Evolutionary conservation across 768 basidiomycete genomes (phyloP).

Genomic region (Suillus variegatus): DNA sequence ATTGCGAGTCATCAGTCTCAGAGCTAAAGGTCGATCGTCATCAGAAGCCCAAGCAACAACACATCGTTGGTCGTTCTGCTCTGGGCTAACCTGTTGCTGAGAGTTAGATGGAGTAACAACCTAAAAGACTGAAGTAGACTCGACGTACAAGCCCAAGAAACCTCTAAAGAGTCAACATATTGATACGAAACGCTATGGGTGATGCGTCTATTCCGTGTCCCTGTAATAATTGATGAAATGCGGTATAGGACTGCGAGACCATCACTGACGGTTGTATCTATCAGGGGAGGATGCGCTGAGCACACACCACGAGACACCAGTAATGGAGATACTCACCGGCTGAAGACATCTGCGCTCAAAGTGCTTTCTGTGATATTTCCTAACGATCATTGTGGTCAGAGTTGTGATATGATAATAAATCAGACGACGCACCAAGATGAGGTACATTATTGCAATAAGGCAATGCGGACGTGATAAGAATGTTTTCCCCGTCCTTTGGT

Average conservation of each 20-base stretch:
- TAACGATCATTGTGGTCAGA: slow-evolving; percentile 16
- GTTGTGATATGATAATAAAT: slow-evolving; percentile 4
- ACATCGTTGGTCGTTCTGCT: no score
- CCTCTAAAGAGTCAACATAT: no score
- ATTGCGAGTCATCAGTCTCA: no score
- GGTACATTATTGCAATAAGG: slow-evolving; percentile 98
- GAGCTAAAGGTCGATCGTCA: no score
- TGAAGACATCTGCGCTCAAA: slow-evolving; percentile 95
- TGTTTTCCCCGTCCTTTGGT: slow-evolving; percentile 88
- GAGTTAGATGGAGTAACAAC: no score
- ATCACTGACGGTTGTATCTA: slow-evolving; percentile 62
- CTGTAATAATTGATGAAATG: slow-evolving; percentile 13
- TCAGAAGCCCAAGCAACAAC: no score
- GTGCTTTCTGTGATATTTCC: slow-evolving; percentile 96
- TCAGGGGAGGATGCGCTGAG: slow-evolving; percentile 7
- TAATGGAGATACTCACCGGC: slow-evolving; percentile 59
- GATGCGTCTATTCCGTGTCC: slow-evolving; percentile 84
- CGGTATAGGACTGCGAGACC: slow-evolving; percentile 23
- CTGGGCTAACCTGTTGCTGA: no score
- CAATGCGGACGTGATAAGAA: slow-evolving; percentile 92
- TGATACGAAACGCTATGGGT: no score
- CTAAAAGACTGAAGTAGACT: no score
- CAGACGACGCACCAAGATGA: slow-evolving; percentile 70
- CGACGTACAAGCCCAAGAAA: no score
- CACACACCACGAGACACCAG: neutral